Percentiles rank a stretch among this genome's conserved stretches.
Evolutionary conservation across 805 yeast species (phyloP).

Genomic region (Candida easanensis): DNA sequence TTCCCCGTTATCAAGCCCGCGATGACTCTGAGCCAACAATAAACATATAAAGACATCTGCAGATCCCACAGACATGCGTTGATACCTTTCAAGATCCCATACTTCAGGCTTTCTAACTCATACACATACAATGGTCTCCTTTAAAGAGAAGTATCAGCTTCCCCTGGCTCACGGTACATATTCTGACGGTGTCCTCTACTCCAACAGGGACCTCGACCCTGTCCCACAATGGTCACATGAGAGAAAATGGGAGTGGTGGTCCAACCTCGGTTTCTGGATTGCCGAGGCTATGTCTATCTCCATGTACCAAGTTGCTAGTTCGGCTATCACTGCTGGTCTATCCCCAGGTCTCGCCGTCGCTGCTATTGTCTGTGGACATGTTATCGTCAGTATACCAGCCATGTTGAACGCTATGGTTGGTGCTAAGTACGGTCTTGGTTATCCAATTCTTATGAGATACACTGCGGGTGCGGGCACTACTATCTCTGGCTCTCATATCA

Average conservation of each 20-base stretch:
- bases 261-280: conserved; percentile 50
- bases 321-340: conserved; percentile 63
- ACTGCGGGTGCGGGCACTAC: conserved; percentile 36
- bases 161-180: conserved; percentile 21
- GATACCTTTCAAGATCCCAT: no score
- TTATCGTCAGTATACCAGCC: conserved; percentile 26
- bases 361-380: conserved; percentile 27
- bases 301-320: conserved; percentile 78
- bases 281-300: conserved; percentile 78
- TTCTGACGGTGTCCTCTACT: conserved; percentile 36
- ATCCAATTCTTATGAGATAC: conserved; percentile 33
- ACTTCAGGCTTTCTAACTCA: background rate
- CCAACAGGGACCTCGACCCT: conserved; percentile 65
- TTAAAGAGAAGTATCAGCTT: conserved; percentile 15
- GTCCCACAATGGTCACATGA: conserved; percentile 58
- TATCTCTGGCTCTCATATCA: conserved; percentile 31
- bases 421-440: conserved; percentile 34
- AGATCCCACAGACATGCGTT: no score
- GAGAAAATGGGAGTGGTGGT: conserved; percentile 65
- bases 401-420: conserved; percentile 28
- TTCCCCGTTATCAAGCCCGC: no score
- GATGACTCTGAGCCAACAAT: no score
- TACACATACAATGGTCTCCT: conserved; percentile 4
- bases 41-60: no score
- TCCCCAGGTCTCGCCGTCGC: conserved; percentile 48